Evolutionary conservation across 1,284 basidiomycete genomes (phyloP).

Genomic region (Trametes hirsuta): DNA sequence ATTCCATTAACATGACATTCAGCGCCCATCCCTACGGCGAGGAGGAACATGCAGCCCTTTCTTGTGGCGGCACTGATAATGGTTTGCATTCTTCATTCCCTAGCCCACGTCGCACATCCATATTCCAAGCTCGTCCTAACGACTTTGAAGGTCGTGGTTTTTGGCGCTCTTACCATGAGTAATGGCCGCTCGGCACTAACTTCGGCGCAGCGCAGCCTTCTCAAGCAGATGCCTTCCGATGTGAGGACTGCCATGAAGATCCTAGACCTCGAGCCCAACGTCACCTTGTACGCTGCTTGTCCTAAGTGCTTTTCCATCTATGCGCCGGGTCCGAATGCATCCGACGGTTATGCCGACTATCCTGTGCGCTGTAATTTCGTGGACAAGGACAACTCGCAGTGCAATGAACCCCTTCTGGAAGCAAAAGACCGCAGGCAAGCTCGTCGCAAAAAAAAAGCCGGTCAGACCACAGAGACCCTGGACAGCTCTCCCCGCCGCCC

Average conservation of each 20-base stretch:
- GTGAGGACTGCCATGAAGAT: neutral
- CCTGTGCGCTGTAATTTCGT: neutral
- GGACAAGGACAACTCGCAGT: slow-evolving; percentile 1
- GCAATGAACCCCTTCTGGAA: neutral
- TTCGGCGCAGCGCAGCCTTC: neutral
- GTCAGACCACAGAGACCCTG: neutral
- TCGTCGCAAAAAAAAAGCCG: neutral
- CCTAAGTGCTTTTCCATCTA: slow-evolving; percentile 9
- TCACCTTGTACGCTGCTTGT: slow-evolving; percentile 10
- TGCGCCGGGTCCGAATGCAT: neutral
- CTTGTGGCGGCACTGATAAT: neutral
- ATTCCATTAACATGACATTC: too few species aligned
- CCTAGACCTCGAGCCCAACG: slow-evolving; percentile 3
- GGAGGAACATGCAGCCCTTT: slow-evolving; percentile 1
- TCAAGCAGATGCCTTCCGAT: neutral
- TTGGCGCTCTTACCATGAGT: neutral
- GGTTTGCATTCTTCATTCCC: neutral
- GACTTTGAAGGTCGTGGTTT: neutral
- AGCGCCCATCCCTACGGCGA: neutral
- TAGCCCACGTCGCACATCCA: slow-evolving; percentile 1
- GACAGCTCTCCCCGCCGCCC: neutral
- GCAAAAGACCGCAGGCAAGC: neutral
- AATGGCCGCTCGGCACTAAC: neutral
- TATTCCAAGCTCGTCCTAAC: neutral
- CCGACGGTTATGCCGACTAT: neutral